These are phyloP conservation scores for Neurospora sp. DNA, from an alignment of 495 filamentous ascomycete genomes.

Conservation along the genomic window DNA sequence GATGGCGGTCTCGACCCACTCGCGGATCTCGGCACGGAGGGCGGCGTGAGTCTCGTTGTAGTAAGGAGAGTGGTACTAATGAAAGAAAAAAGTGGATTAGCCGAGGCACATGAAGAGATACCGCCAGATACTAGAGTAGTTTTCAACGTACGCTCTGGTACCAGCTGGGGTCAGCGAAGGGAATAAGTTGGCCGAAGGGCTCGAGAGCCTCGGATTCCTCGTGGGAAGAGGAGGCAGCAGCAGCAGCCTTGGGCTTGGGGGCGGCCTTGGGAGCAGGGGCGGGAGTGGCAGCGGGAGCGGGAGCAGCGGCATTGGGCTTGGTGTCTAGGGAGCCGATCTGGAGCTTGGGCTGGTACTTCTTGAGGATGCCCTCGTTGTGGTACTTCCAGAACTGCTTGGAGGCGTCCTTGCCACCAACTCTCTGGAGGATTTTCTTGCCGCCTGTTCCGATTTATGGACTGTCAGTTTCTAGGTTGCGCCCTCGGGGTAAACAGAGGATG, in stretches of 20 bases:
- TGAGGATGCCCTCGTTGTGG: conserved; percentile 85
- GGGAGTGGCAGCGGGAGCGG: conserved; percentile 43
- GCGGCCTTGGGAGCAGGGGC: conserved; percentile 28
- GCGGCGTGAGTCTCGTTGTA: conserved; percentile 88
- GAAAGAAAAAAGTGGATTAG: background rate
- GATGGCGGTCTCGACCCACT: conserved; percentile 84
- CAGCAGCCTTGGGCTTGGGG: conserved; percentile 41
- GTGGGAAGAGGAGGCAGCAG: conserved; percentile 38
- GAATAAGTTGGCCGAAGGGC: conserved; percentile 75
- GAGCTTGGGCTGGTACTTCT: conserved; percentile 84
- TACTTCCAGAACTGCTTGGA: conserved; percentile 99
- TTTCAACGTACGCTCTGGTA: conserved; percentile 74
- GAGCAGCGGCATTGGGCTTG: conserved; percentile 56
- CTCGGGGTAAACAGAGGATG: background rate
- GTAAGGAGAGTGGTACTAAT: conserved; percentile 90
- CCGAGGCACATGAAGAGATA: background rate
- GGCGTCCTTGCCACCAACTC: conserved; percentile 93
- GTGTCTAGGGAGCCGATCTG: conserved; percentile 84
- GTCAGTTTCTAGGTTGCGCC: background rate
- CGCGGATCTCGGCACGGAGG: conserved; percentile 77
- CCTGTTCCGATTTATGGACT: conserved; percentile 33
- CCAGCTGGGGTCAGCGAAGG: conserved; percentile 88
- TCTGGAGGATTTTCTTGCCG: conserved; percentile 94
- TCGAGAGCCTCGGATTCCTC: conserved; percentile 64
- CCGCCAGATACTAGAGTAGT: background rate